These are phyloP conservation scores for Fragaria nilgerrensis DNA, from an alignment of 306 rosid genomes.

Conservation along the genomic window DNA sequence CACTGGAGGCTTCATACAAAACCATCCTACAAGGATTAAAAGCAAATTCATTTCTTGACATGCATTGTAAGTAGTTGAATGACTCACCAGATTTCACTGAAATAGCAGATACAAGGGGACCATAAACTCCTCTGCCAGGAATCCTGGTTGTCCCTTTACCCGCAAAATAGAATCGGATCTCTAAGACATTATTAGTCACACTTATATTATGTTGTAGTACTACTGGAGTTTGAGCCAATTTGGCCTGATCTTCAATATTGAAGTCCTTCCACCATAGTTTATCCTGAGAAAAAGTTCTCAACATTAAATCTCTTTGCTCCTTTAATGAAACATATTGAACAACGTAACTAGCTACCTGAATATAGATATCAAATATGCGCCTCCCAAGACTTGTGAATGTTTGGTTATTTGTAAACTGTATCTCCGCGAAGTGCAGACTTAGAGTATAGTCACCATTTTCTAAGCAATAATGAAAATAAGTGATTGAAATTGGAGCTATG, in stretches of 20 bases:
- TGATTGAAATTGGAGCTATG: constrained; percentile 51
- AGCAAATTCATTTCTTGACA: not conserved
- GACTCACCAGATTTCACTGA: constrained; percentile 61
- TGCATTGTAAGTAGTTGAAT: not conserved
- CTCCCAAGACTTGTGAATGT: constrained; percentile 52
- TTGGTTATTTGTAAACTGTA: constrained; percentile 53
- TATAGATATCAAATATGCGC: constrained; percentile 59
- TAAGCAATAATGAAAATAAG: constrained; percentile 72
- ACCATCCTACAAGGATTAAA: not conserved
- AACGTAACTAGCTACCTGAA: constrained; percentile 52
- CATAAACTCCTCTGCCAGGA: constrained; percentile 60
- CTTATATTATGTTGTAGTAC: constrained; percentile 32
- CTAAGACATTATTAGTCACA: constrained; percentile 47
- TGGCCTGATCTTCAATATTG: constrained; percentile 47
- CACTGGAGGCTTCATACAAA: not conserved
- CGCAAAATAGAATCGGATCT: constrained; percentile 63
- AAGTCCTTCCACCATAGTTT: constrained; percentile 45
- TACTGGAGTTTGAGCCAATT: constrained; percentile 38
- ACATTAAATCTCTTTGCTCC: constrained; percentile 16
- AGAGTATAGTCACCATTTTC: constrained; percentile 62
- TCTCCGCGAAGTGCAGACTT: constrained; percentile 63
- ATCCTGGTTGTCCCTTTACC: constrained; percentile 60
- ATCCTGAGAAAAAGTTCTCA: constrained; percentile 40
- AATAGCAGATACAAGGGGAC: constrained; percentile 70
- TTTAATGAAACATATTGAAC: not conserved